phyloP scores from a whole-genome alignment of 441 rosid species.

The Breynia disticha region DNA sequence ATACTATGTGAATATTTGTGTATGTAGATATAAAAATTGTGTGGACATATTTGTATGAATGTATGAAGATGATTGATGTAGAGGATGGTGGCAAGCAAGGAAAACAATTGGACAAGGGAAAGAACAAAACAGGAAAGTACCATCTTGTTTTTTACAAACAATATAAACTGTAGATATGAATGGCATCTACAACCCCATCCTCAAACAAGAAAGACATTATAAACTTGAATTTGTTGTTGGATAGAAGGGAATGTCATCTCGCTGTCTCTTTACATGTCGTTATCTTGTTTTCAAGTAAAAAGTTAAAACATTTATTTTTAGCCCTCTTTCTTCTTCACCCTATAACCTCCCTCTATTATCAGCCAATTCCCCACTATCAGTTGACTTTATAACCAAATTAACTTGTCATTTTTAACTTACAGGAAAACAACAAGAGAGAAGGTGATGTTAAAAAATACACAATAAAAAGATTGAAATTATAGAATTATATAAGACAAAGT shows the following conservation, averaged over 20 bases:
- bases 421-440: too few relatives aligned
- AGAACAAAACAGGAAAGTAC: slow-evolving; percentile 42
- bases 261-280: slow-evolving; percentile 34
- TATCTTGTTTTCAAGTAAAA: slow-evolving; percentile 44
- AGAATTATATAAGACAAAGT: too few relatives aligned
- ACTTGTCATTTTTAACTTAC: slow-evolving; percentile 9
- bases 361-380: slow-evolving; percentile 23
- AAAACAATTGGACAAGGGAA: slow-evolving; percentile 28
- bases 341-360: slow-evolving; percentile 11
- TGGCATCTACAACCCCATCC: slow-evolving; percentile 8
- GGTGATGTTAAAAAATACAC: too few relatives aligned
- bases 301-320: slow-evolving; percentile 29
- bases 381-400: slow-evolving; percentile 10
- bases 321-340: slow-evolving; percentile 8
- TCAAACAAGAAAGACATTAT: background rate
- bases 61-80: slow-evolving; percentile 17
- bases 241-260: background rate
- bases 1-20: too few relatives aligned
- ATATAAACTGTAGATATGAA: slow-evolving; percentile 15
- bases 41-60: background rate
- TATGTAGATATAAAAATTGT: background rate
- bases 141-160: slow-evolving; percentile 39
- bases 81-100: slow-evolving; percentile 30
- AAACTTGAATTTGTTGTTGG: too few relatives aligned
- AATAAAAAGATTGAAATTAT: too few relatives aligned